phyloP scores from a whole-genome alignment of 331 rosid genomes.

The Quercus lobata region DNA sequence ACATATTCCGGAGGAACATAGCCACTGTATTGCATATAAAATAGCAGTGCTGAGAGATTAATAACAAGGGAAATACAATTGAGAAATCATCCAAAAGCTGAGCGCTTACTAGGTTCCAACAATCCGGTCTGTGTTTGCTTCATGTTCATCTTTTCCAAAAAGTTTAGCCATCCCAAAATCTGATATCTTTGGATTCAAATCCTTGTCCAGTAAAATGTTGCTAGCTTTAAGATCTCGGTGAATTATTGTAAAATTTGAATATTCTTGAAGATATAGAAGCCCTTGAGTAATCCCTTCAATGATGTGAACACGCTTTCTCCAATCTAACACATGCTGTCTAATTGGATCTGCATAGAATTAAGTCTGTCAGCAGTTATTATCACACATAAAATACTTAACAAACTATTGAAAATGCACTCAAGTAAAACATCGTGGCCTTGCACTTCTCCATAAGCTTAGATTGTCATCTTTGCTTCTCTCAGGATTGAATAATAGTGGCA shows the following conservation, averaged over 20 bases:
- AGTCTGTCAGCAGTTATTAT: conserved; percentile 14
- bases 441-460: background rate
- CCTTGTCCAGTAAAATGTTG: conserved; percentile 42
- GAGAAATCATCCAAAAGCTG: background rate
- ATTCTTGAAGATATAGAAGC: conserved; percentile 65
- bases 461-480: background rate
- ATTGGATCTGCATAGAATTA: conserved; percentile 39
- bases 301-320: conserved; percentile 43
- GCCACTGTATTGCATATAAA: conserved; percentile 35
- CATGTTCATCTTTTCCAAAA: conserved; percentile 41
- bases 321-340: conserved; percentile 31
- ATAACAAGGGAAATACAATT: background rate
- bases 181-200: conserved; percentile 60
- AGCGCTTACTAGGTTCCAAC: conserved; percentile 63
- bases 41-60: background rate
- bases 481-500: background rate
- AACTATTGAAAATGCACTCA: background rate
- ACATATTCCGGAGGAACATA: conserved; percentile 64
- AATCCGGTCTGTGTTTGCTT: conserved; percentile 55
- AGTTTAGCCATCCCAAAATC: conserved; percentile 65
- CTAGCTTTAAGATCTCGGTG: conserved; percentile 61
- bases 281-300: conserved; percentile 68
- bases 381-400: background rate
- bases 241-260: conserved; percentile 57
- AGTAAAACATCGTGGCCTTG: background rate